A percentile compares a stretch with the other conserved stretches of the same genome.
Conservation (phyloP, 768 basidiomycete genomes). For the Gyrodon lividus region DNA sequence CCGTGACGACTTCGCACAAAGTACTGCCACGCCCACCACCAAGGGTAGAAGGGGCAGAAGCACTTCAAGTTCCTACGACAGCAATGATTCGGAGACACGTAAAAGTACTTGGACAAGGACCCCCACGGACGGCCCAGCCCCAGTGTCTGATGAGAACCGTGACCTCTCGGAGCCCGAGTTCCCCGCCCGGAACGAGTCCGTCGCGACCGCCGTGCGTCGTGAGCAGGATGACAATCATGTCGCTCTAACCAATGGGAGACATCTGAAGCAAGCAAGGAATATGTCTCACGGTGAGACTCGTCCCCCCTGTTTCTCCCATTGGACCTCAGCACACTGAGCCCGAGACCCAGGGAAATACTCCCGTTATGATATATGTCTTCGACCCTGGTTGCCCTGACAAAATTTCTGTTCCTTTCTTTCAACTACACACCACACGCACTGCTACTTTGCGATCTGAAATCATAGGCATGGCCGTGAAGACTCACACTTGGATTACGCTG, state of each 20-base stretch:
- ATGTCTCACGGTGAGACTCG: background rate
- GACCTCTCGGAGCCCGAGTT: background rate
- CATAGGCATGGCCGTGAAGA: conserved; percentile 48
- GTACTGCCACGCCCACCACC: background rate
- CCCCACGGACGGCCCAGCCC: too few species aligned
- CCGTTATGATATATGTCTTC: too few species aligned
- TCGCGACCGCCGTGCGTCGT: too few species aligned
- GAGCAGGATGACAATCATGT: background rate
- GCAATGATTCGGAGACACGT: background rate
- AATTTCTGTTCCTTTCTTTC: too few species aligned
- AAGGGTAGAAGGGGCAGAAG: background rate
- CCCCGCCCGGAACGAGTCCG: too few species aligned
- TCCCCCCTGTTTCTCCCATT: background rate
- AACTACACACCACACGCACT: background rate
- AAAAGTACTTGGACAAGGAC: too few species aligned
- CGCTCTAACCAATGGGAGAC: background rate
- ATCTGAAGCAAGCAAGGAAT: background rate
- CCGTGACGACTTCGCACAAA: background rate
- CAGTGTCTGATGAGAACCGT: too few species aligned
- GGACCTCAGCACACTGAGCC: too few species aligned
- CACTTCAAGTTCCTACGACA: background rate
- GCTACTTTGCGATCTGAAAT: conserved; percentile 3
- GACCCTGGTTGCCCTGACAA: too few species aligned
- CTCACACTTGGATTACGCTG: conserved; percentile 55
- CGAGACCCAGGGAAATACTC: too few species aligned